Evolutionary conservation across 345 rosid genomes (phyloP).

Genomic region (Streptanthus diversifolius): DNA sequence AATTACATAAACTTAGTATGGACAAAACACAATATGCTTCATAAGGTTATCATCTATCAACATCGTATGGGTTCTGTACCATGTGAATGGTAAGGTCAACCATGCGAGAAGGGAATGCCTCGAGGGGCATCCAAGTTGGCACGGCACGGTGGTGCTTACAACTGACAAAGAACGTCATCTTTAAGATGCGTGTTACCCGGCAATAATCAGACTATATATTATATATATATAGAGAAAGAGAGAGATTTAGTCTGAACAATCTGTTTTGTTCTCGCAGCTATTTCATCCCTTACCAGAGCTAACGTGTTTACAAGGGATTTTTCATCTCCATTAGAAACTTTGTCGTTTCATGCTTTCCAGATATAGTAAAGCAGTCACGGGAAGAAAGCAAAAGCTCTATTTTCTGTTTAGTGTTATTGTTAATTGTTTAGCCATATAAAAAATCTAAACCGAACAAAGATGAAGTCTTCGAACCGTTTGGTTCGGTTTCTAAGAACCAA

Average conservation of each 20-base stretch:
- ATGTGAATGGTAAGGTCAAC: not conserved
- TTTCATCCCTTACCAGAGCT: not conserved
- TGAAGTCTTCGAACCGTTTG: not conserved
- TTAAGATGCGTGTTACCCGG: not conserved
- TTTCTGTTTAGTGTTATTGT: not conserved
- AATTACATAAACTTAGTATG: not conserved
- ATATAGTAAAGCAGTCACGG: not conserved
- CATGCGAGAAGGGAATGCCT: not conserved
- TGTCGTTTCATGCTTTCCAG: not conserved
- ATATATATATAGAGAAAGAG: not conserved
- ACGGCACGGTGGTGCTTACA: not conserved
- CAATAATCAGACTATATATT: not conserved
- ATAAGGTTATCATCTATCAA: not conserved
- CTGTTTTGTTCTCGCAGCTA: not conserved
- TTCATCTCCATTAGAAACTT: not conserved
- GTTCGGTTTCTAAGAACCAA: not conserved
- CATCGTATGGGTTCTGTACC: not conserved
- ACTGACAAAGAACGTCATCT: not conserved
- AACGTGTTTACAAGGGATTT: not conserved
- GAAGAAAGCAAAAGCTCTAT: not conserved
- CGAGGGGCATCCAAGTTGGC: not conserved
- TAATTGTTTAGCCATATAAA: not conserved
- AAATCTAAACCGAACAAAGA: slow-evolving; percentile 4
- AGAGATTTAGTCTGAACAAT: not conserved
- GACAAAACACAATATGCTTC: not conserved